These are phyloP conservation scores for Schizosaccharomyces lindneri DNA, from an alignment of 805 yeast genomes.

Conservation along the genomic window DNA sequence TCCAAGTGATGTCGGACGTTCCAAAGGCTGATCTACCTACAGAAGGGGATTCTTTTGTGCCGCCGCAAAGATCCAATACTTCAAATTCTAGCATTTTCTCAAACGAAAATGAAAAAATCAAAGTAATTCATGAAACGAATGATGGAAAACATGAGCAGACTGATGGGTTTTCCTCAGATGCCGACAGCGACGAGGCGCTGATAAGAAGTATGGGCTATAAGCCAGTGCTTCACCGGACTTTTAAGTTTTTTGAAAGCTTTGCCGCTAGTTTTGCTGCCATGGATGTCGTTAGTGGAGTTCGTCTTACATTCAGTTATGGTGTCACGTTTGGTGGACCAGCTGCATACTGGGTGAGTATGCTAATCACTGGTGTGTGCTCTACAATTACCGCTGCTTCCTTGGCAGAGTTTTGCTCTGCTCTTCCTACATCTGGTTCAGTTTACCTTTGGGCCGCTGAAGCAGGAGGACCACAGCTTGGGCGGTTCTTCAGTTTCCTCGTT, in stretches of 20 bases:
- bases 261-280: slow-evolving; percentile 3
- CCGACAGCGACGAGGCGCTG: neutral
- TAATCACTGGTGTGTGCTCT: slow-evolving; percentile 6
- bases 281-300: slow-evolving; percentile 2
- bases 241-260: neutral
- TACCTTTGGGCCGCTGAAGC: slow-evolving; percentile 10
- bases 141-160: too few species aligned
- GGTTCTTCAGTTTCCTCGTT: slow-evolving; percentile 9
- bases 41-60: too few species aligned
- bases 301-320: slow-evolving; percentile 4
- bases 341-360: slow-evolving; percentile 9
- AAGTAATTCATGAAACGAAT: too few species aligned
- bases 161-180: neutral
- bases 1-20: too few species aligned
- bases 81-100: too few species aligned
- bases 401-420: slow-evolving; percentile 10
- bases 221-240: slow-evolving; percentile 2
- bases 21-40: too few species aligned
- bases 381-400: slow-evolving; percentile 9
- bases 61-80: too few species aligned
- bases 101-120: too few species aligned
- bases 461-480: slow-evolving; percentile 8
- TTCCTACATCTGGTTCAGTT: slow-evolving; percentile 11
- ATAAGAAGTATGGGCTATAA: neutral
- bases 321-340: slow-evolving; percentile 9